These are phyloP conservation scores for Microstroma glucosiphilum DNA, from an alignment of 1,284 basidiomycete genomes.

Conservation along the genomic window DNA sequence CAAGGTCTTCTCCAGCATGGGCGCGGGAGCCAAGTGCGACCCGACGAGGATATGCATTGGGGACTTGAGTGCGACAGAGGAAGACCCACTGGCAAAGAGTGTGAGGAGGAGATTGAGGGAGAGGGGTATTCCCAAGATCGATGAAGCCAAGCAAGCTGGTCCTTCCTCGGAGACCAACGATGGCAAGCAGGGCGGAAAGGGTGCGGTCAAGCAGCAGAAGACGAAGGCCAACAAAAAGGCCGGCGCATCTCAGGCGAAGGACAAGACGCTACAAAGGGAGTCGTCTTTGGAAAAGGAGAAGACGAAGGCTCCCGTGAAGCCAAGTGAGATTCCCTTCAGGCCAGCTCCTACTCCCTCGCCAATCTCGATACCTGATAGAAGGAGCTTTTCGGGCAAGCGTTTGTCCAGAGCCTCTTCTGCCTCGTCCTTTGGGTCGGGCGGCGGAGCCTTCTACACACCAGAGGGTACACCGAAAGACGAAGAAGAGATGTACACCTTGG, in stretches of 20 bases:
- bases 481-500: neutral
- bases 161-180: neutral
- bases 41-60: constrained; percentile 89
- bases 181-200: neutral
- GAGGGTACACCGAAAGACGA: constrained; percentile 25
- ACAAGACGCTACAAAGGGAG: no score
- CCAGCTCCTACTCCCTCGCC: neutral
- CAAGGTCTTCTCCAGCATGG: constrained; percentile 80
- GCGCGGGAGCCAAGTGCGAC: constrained; percentile 91
- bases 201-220: neutral
- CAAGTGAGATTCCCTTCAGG: constrained; percentile 3
- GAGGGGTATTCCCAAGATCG: constrained; percentile 35
- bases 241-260: neutral
- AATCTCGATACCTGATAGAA: neutral
- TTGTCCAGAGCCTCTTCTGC: constrained; percentile 26
- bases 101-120: constrained; percentile 72
- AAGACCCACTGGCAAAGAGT: constrained; percentile 87
- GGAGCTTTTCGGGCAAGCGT: constrained; percentile 10
- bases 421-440: constrained; percentile 27
- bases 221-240: neutral
- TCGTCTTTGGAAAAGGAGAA: neutral
- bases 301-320: neutral
- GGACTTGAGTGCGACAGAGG: constrained; percentile 85
- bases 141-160: constrained; percentile 23
- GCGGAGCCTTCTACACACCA: constrained; percentile 22